These are phyloP conservation scores for Lactarius sp. DNA, from an alignment of 768 basidiomycete species.

Conservation along the genomic window DNA sequence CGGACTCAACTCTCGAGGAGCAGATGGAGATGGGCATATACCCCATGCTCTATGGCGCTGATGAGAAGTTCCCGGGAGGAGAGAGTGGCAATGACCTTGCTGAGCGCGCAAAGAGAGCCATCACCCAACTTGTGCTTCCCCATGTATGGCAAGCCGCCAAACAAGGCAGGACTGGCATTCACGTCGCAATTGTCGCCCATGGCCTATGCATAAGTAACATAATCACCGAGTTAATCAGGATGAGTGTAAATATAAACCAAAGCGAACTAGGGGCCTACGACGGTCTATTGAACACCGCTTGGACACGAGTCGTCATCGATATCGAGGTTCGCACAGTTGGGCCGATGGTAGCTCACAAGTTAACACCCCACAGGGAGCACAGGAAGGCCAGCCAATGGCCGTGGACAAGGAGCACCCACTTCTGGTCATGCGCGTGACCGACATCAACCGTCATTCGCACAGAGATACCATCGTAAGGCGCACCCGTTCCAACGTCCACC, in stretches of 20 bases:
- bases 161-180: constrained; percentile 38
- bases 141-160: constrained; percentile 44
- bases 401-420: constrained; percentile 32
- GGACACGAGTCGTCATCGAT: constrained; percentile 53
- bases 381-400: constrained; percentile 27
- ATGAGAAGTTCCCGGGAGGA: constrained; percentile 60
- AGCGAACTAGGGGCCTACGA: constrained; percentile 37
- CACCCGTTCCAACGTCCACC: not conserved
- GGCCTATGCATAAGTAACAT: constrained; percentile 59
- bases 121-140: constrained; percentile 51
- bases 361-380: constrained; percentile 30
- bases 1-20: constrained; percentile 34
- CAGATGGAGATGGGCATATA: constrained; percentile 51
- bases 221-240: constrained; percentile 45
- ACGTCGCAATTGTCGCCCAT: constrained; percentile 70
- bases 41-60: constrained; percentile 43
- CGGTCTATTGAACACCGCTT: constrained; percentile 65
- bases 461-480: constrained; percentile 49
- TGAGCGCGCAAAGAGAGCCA: constrained; percentile 45
- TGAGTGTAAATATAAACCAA: constrained; percentile 36
- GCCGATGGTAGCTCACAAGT: not conserved
- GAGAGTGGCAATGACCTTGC: constrained; percentile 65
- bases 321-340: constrained; percentile 37
- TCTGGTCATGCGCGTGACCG: constrained; percentile 43
- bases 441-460: constrained; percentile 55